These are phyloP conservation scores for Diaporthe longicolla DNA, from an alignment of 2,329 filamentous ascomycete species.

Conservation along the genomic window DNA sequence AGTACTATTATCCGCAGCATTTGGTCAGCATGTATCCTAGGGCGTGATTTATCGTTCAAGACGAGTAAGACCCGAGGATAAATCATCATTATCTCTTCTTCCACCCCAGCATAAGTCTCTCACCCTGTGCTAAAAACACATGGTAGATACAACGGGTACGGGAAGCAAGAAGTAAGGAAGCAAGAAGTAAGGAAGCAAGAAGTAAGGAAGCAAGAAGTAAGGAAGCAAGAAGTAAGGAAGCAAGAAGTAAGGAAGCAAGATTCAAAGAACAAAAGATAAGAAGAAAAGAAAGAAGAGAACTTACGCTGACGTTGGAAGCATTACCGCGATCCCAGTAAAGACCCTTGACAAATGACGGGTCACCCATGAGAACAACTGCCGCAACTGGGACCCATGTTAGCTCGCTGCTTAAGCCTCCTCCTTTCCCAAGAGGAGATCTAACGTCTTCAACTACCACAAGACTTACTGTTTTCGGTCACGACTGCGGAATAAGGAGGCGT, in stretches of 20 bases:
- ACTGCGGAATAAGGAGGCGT: slow-evolving; percentile 41
- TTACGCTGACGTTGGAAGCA: slow-evolving; percentile 48
- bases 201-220: too few relatives aligned
- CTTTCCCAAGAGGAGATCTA: background rate
- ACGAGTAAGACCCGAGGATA: too few relatives aligned
- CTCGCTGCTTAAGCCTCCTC: background rate
- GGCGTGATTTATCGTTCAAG: background rate
- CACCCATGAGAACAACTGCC: slow-evolving; percentile 54
- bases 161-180: too few relatives aligned
- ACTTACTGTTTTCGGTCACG: slow-evolving; percentile 42
- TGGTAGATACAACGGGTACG: too few relatives aligned
- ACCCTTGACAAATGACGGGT: slow-evolving; percentile 50
- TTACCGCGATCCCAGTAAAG: slow-evolving; percentile 51
- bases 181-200: too few relatives aligned
- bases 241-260: too few relatives aligned
- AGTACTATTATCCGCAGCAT: slow-evolving; percentile 29
- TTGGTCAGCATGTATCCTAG: background rate
- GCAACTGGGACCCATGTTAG: slow-evolving; percentile 45
- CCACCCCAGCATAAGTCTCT: too few relatives aligned
- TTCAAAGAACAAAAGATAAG: too few relatives aligned
- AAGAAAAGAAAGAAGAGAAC: background rate
- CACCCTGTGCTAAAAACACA: too few relatives aligned
- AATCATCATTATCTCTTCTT: too few relatives aligned
- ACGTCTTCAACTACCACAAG: background rate
- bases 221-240: too few relatives aligned